Conservation (phyloP, 1,284 basidiomycete genomes). For the Ganoderma leucocontextum region DNA sequence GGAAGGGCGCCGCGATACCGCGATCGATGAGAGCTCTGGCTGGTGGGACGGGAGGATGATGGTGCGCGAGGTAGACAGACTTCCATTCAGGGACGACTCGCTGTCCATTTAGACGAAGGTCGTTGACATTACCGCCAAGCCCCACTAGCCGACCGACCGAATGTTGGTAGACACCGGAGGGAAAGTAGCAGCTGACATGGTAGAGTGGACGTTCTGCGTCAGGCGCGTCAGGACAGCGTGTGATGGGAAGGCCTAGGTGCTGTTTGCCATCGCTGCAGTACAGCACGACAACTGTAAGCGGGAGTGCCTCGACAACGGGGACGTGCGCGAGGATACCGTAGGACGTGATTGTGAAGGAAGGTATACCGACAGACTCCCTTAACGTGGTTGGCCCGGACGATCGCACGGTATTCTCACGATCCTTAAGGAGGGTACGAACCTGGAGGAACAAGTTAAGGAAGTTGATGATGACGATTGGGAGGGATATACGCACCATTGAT, state of each 20-base stretch:
- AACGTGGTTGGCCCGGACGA: not conserved
- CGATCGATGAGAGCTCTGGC: not conserved
- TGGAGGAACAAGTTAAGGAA: not conserved
- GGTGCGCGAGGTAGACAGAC: not conserved
- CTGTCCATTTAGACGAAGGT: not conserved
- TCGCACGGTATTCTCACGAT: not conserved
- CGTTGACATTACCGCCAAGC: not conserved
- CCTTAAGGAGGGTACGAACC: not conserved
- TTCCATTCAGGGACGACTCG: not conserved
- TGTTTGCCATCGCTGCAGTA: not conserved
- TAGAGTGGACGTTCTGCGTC: not conserved
- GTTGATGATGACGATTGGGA: not conserved
- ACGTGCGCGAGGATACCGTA: not conserved
- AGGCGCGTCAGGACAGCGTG: not conserved
- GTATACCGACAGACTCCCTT: not conserved
- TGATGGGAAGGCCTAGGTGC: not conserved
- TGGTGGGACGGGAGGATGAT: not conserved
- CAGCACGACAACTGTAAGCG: not conserved
- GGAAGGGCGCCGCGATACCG: not conserved
- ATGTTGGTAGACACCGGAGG: not conserved
- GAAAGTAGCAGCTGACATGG: not conserved
- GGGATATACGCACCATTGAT: not conserved
- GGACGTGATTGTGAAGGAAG: not conserved
- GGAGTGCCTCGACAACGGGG: not conserved
- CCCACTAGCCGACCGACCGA: not conserved